Evolutionary conservation across 345 rosid species (phyloP).

Genomic region (Citrus medica): DNA sequence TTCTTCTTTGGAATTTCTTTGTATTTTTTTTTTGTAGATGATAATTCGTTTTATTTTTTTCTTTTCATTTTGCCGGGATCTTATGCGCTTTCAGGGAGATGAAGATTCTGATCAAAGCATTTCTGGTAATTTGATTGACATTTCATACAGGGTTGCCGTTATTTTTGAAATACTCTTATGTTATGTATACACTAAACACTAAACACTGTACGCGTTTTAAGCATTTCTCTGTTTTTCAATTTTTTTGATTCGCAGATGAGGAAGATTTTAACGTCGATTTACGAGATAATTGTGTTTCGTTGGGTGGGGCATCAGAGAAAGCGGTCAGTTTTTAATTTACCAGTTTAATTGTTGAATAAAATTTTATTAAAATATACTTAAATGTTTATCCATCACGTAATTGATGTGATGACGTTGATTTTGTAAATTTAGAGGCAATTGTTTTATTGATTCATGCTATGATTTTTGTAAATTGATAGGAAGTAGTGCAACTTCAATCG

Average conservation of each 20-base stretch:
- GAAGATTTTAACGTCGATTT: conserved; percentile 44
- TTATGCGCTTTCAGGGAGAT: conserved; percentile 33
- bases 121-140: conserved; percentile 46
- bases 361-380: background rate
- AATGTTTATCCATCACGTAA: background rate
- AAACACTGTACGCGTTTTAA: background rate
- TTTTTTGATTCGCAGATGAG: conserved; percentile 38
- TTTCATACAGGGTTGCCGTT: background rate
- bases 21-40: background rate
- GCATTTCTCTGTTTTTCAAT: background rate
- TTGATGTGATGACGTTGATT: background rate
- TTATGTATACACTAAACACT: background rate
- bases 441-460: background rate
- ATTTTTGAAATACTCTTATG: background rate
- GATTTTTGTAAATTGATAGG: conserved; percentile 33
- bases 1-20: background rate
- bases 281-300: conserved; percentile 32
- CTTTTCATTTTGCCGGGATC: background rate
- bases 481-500: conserved; percentile 54
- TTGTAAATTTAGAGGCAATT: background rate
- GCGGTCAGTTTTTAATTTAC: conserved; percentile 28
- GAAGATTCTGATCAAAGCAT: conserved; percentile 65
- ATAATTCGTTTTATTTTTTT: background rate
- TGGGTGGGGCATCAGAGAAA: conserved; percentile 30
- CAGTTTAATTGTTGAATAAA: background rate